Base-by-base conservation (phyloP, 495 filamentous ascomycete genomes). In the Hypoxylon intermedium region DNA sequence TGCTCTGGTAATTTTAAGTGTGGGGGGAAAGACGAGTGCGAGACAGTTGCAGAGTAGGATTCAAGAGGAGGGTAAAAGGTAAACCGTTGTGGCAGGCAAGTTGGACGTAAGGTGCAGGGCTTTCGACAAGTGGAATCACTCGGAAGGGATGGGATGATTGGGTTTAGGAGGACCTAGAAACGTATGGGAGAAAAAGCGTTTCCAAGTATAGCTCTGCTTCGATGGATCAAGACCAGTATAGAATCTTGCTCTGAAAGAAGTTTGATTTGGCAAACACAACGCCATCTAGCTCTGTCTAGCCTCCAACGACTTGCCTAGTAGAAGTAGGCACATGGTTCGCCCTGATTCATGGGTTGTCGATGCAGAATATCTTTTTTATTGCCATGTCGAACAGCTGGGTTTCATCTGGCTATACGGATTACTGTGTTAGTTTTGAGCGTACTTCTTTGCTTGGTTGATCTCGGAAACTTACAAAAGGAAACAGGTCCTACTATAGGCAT, bases 321-420 rank as follows among this genome's bases (percentile, higher is more conserved):
- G 11, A 42, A n/a, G n/a, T n/a, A n/a, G n/a, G n/a, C n/a, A n/a
- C 3, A 42, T 9, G 28, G 34, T 18, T 16, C 0, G 31, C 28
- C 31, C 31, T 51, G 38, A 5, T 12, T 49, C 38, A 37, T 41
- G 5, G 26, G 28, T 30, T 4, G 47, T 24, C 16, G 18, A 42
- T 18, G 11, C 9, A 16, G 12, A 33, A 15, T 33, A 23, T 12
- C 20, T 2, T 43, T n/a, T 23, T 42, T 43, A 36, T 49, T 41
- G 45, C 5, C 45, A 18, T 31, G 23, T 49, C 6, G 53, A 36
- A 43, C 9, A 42, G 16, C 19, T 12, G 26, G 24, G 45, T 7
- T 16, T 49, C 16, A 24, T 24, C 53, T 58, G 16, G 36, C 26
- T 16, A n/a, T 43, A 34, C 36, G 11, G 49, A 36, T 13, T 28